phyloP scores from a whole-genome alignment of 768 basidiomycete species.

The Termitomyces sp. region DNA sequence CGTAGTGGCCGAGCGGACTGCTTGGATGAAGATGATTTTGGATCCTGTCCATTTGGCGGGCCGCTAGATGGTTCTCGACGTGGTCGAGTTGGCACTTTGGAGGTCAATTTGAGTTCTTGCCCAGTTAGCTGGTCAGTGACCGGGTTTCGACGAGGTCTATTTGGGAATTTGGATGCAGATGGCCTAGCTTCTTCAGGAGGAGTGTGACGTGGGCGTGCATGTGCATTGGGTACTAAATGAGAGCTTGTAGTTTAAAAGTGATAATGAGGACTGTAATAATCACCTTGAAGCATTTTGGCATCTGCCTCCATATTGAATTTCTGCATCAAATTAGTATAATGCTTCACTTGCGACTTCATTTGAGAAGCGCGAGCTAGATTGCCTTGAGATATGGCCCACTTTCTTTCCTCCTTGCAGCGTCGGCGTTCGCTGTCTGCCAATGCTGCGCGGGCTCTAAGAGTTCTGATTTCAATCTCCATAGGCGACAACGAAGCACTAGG shows the following conservation, averaged over 20 bases:
- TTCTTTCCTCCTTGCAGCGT: slow-evolving; percentile 79
- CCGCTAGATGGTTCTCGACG: slow-evolving; percentile 3
- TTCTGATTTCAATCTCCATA: slow-evolving; percentile 69
- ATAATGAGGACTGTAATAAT: slow-evolving; percentile 6
- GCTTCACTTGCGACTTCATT: slow-evolving; percentile 81
- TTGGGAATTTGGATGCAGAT: slow-evolving; percentile 17
- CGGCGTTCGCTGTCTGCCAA: slow-evolving; percentile 80
- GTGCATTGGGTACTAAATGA: slow-evolving; percentile 12
- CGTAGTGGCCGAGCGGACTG: slow-evolving; percentile 24
- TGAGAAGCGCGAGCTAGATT: slow-evolving; percentile 70
- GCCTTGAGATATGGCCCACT: slow-evolving; percentile 81
- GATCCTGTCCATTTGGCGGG: slow-evolving; percentile 4
- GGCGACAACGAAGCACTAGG: slow-evolving; percentile 55
- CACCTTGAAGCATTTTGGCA: slow-evolving; percentile 60
- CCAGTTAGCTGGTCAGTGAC: slow-evolving; percentile 10
- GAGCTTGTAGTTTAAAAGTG: neutral
- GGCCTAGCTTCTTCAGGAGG: slow-evolving; percentile 20
- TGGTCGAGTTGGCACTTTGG: neutral
- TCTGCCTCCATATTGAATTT: slow-evolving; percentile 80
- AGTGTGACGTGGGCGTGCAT: slow-evolving; percentile 13
- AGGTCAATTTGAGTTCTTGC: neutral
- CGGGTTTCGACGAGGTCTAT: slow-evolving; percentile 12
- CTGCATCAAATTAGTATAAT: slow-evolving; percentile 74
- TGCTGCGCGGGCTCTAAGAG: slow-evolving; percentile 70
- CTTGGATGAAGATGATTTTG: slow-evolving; percentile 18